Evolutionary conservation across 2,329 filamentous ascomycete species (phyloP).

Genomic region (Diaporthe longicolla): DNA sequence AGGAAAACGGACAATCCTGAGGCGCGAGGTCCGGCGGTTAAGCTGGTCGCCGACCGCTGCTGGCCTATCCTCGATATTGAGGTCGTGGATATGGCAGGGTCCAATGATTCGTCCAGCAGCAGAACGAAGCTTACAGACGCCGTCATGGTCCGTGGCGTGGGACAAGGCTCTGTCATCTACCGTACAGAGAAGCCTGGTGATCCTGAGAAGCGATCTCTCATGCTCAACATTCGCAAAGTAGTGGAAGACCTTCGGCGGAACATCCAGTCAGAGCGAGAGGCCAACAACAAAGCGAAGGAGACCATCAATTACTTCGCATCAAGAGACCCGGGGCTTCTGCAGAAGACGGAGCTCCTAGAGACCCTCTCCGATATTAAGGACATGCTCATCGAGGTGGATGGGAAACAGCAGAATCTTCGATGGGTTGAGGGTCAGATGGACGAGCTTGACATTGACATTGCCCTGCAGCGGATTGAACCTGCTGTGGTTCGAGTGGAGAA

Average conservation of each 20-base stretch:
- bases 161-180: constrained; percentile 94
- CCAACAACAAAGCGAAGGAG: constrained; percentile 86
- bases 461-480: constrained; percentile 88
- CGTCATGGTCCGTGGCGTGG: constrained; percentile 88
- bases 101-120: constrained; percentile 67
- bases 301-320: constrained; percentile 89
- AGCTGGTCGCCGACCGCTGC: constrained; percentile 93
- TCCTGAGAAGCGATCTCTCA: constrained; percentile 82
- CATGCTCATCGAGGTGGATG: constrained; percentile 94
- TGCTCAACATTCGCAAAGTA: constrained; percentile 92
- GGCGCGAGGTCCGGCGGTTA: constrained; percentile 71
- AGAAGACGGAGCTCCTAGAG: constrained; percentile 85
- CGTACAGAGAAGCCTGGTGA: constrained; percentile 86
- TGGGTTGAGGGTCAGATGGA: constrained; percentile 98
- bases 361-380: constrained; percentile 84
- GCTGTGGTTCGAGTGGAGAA: constrained; percentile 89
- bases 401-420: constrained; percentile 94
- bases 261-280: constrained; percentile 87
- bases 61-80: constrained; percentile 95
- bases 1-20: constrained; percentile 80
- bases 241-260: constrained; percentile 92
- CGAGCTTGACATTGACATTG: constrained; percentile 95
- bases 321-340: constrained; percentile 80
- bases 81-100: constrained; percentile 86
- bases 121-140: constrained; percentile 83